Evolutionary conservation across 176 grass and related monocot genomes (phyloP), one percentile per base, ranked within the genome.

Genomic region (Phoenix dactylifera): DNA sequence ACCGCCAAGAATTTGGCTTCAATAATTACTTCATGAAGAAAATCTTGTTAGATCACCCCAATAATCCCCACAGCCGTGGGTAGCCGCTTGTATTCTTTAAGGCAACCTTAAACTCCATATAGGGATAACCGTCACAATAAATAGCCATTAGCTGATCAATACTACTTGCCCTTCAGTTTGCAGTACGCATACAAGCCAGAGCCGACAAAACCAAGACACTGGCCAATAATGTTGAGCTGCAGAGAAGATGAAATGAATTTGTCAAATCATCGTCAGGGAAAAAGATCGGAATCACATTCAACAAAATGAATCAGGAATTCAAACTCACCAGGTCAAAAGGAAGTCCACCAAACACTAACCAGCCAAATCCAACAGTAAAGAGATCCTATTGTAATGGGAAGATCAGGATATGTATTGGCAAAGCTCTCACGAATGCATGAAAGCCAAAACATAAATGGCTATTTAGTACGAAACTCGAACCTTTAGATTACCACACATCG

Each of bases 401-500:
- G 22, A 77, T 39, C 15, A 70, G 65, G 16, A 16, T 39, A 61
- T 24, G 16, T 14, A 44, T n/a, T 2, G n/a, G 51, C 24, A 12
- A 26, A 53, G 4, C 58, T 56, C 39, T 54, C 75, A 71, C 14
- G 35, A 6, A 72, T 32, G 39, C 29, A 65, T 52, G 55, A 79
- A 16, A 68, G 16, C 10, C 9, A 66, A 59, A 16, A 9, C 4
- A 50, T 52, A 17, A 22, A 55, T 39, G 50, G 24, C 58, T 64
- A 25, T 22, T 16, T 20, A 50, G 16, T 18, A 5, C 12, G 62
- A 76, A 62, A 17, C 24, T 14, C 35, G n/a, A 73, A 89, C 94
- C 94, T 99, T 99, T 49, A 99, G 81, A 76, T 99, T 99, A 23
- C 94, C 94, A 66, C 94, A 98, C 85, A 99, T 99, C 1, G 85